These are phyloP conservation scores for Populus hybrid DNA, from an alignment of 441 rosid species.

Conservation along the genomic window DNA sequence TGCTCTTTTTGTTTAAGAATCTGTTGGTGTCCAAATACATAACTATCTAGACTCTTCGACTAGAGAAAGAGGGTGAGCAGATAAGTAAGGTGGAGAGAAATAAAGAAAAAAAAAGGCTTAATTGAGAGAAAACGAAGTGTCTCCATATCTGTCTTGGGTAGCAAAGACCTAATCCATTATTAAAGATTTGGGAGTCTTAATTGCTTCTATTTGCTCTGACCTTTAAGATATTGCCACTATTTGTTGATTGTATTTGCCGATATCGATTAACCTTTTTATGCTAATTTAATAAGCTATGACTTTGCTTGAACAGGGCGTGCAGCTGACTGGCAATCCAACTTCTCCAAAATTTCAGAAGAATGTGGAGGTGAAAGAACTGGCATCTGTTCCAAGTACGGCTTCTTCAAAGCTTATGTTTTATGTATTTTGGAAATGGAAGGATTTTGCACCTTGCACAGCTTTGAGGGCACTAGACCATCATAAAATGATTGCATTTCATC, in stretches of 20 bases:
- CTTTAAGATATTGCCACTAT: background rate
- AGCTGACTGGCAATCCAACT: constrained; percentile 38
- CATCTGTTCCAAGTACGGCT: constrained; percentile 45
- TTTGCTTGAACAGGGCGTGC: constrained; percentile 43
- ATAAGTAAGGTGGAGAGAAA: background rate
- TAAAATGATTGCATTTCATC: background rate
- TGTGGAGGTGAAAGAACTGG: constrained; percentile 35
- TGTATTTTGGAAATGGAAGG: background rate
- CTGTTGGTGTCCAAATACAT: background rate
- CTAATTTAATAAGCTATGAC: background rate
- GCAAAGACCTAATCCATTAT: background rate
- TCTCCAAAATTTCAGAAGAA: constrained; percentile 49
- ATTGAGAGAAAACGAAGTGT: background rate
- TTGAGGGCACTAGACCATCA: constrained; percentile 1
- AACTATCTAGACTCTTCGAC: too few relatives aligned
- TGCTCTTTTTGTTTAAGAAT: background rate
- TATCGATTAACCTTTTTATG: background rate
- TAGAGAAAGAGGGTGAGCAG: background rate
- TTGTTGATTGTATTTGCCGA: background rate
- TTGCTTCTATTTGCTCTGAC: background rate
- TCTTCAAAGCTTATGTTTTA: background rate
- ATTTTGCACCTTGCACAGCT: constrained; percentile 1
- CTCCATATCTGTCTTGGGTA: too few relatives aligned
- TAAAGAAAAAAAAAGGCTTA: background rate
- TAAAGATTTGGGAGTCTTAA: background rate